These are phyloP conservation scores for Cutaneotrichosporon arboriforme DNA, from an alignment of 1,284 basidiomycete genomes.

Conservation along the genomic window DNA sequence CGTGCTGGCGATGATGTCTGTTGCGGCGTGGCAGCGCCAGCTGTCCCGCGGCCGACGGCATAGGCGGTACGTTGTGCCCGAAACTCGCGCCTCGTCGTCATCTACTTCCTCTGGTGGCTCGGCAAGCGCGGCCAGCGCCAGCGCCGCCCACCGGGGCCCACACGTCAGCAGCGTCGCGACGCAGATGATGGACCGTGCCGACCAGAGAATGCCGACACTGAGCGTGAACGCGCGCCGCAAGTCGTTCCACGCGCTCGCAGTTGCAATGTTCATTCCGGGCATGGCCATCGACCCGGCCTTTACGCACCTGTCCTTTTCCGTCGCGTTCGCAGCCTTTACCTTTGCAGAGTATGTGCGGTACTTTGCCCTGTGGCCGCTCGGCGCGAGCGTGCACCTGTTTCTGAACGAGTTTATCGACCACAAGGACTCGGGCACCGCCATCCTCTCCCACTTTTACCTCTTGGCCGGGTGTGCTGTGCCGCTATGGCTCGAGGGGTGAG, in stretches of 20 bases:
- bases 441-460: conserved; percentile 94
- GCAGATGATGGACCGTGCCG: conserved; percentile 76
- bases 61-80: conserved; percentile 33
- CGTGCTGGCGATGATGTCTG: conserved; percentile 68
- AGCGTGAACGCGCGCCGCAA: conserved; percentile 92
- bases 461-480: conserved; percentile 89
- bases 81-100: background rate
- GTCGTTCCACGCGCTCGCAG: conserved; percentile 93
- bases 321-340: conserved; percentile 87
- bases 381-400: conserved; percentile 89
- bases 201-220: conserved; percentile 81
- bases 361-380: conserved; percentile 95
- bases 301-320: conserved; percentile 86
- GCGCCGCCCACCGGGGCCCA: background rate
- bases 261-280: conserved; percentile 92
- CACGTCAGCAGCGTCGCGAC: conserved; percentile 53
- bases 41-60: conserved; percentile 68
- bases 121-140: background rate
- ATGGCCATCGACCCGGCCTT: conserved; percentile 92
- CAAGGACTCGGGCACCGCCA: conserved; percentile 92
- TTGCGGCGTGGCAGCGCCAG: conserved; percentile 89
- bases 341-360: conserved; percentile 95
- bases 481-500: conserved; percentile 90
- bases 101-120: background rate
- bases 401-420: conserved; percentile 95